Base-by-base conservation (phyloP, 1,284 basidiomycete genomes). In the Cystobasidium slooffiae region DNA sequence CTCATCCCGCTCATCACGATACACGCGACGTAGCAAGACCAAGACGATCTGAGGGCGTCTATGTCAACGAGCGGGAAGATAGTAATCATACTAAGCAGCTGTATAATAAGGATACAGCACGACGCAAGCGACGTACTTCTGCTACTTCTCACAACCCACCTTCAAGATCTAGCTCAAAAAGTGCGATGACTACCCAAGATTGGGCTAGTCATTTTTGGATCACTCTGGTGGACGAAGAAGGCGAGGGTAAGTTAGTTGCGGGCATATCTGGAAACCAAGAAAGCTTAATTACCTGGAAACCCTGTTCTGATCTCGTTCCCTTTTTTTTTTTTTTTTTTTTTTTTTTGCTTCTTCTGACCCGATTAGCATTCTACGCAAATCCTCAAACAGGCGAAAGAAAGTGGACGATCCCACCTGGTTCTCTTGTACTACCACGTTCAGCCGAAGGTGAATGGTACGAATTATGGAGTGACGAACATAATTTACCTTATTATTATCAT, bases 401-500 rank as follows among this genome's bases (percentile, higher is more conserved):
- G 80, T 67, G 63, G 63, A 43, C 39, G 31, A 41, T 75, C 18
- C 47, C 63, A 12, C 44, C 59, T 43, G 65, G 73, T 22, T 61
- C 66, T 92, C 90, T 58, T 6, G 69, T 72, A n/a, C 84, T 97
- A 46, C 94, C 94, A 31, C 91, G 92, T 7, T 91, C 86, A 75
- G 86, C 88, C 3, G 88, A 91, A 44, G 94, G 94, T 59, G 93
- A 96, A 81, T 97, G 94, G 94, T 96, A 94, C 93, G 93, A 97
- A 82, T 86, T 97, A 77, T 85, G 86, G 55, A 94, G 96, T 82
- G 89, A 91, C 47, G 86, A 88, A 43, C 86, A 88, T 68, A 90
- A 90, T 47, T 84, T 94, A 73, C 89, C 91, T 14, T 97, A 97
- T 82, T 97, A 94, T 83, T 95, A 94, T 83, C 93, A 92, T 80